Conservation (phyloP, 768 basidiomycete genomes). For the Fistulinella prunicolor region DNA sequence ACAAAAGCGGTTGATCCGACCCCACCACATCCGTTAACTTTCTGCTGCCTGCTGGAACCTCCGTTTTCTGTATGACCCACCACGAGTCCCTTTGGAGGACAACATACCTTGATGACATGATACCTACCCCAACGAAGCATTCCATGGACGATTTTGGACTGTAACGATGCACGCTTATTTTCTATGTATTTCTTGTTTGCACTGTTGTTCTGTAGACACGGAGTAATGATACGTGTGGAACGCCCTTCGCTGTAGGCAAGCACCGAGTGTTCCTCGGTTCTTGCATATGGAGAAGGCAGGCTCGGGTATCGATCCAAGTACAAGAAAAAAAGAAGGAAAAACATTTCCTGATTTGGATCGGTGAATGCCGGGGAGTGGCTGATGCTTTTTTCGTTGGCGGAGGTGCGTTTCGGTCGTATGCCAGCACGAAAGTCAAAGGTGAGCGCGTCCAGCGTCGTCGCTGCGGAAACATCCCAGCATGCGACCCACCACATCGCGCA, state of each 20-base stretch:
- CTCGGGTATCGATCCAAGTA: not conserved
- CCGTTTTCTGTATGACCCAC: constrained; percentile 1
- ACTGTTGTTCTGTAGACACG: not conserved
- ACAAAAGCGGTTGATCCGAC: constrained; percentile 37
- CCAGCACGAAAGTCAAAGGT: constrained; percentile 48
- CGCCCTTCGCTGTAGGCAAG: constrained; percentile 28
- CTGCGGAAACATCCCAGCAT: too few relatives aligned
- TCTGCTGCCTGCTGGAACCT: not conserved
- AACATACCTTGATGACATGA: constrained; percentile 26
- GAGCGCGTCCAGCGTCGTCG: constrained; percentile 39
- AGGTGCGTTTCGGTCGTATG: constrained; percentile 16
- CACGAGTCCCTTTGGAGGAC: constrained; percentile 12
- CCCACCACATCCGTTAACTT: too few relatives aligned
- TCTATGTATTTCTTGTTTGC: constrained; percentile 23
- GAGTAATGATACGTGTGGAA: not conserved
- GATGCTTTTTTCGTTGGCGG: constrained; percentile 21
- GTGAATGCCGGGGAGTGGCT: constrained; percentile 24
- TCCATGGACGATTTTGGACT: constrained; percentile 13
- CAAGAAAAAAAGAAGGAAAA: not conserved
- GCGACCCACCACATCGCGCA: constrained; percentile 19
- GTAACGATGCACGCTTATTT: constrained; percentile 21
- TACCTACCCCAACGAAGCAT: constrained; percentile 10
- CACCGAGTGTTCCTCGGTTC: constrained; percentile 20
- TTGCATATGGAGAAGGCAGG: constrained; percentile 33
- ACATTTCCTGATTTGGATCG: constrained; percentile 17